A percentile compares a stretch with the other conserved stretches of the same genome.
Evolutionary conservation across 495 filamentous ascomycete species (phyloP).

Genomic region (Neurospora sp.): DNA sequence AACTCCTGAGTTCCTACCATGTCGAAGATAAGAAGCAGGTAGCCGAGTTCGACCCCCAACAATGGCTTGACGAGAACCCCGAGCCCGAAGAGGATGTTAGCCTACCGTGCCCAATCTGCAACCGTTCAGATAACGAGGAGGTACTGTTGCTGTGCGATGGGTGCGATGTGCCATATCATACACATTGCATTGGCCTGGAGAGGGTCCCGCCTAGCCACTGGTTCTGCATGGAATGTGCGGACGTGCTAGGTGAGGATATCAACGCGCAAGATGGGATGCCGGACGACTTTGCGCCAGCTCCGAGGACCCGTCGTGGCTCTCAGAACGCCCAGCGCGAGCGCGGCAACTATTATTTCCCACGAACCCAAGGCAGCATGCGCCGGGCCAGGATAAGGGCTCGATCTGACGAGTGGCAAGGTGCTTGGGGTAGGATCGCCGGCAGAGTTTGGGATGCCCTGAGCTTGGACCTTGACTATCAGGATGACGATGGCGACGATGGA

Average conservation of each 20-base stretch:
- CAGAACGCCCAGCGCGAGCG: background rate
- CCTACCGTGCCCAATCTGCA: constrained; percentile 74
- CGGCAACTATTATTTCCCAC: constrained; percentile 28
- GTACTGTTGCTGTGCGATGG: constrained; percentile 76
- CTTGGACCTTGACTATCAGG: constrained; percentile 82
- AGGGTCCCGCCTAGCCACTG: constrained; percentile 61
- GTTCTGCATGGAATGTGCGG: constrained; percentile 74
- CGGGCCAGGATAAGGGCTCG: constrained; percentile 36
- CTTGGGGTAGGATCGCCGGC: constrained; percentile 43
- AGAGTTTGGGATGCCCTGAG: constrained; percentile 47
- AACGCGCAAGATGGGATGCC: constrained; percentile 11
- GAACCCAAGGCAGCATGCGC: constrained; percentile 40
- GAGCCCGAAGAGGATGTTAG: constrained; percentile 54
- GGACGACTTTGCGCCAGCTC: background rate
- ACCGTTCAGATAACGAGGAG: constrained; percentile 63
- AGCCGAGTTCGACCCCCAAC: constrained; percentile 73
- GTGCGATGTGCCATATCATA: constrained; percentile 77
- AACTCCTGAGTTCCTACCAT: constrained; percentile 64
- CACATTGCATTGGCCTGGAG: constrained; percentile 75
- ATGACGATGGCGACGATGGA: constrained; percentile 53
- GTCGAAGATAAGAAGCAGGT: constrained; percentile 87
- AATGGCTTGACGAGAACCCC: constrained; percentile 62
- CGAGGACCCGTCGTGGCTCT: constrained; percentile 2
- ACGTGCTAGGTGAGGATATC: constrained; percentile 38
- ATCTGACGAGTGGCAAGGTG: constrained; percentile 43